Base-by-base conservation (phyloP, 2,329 filamentous ascomycete genomes). In the Colletotrichum acutatum region DNA sequence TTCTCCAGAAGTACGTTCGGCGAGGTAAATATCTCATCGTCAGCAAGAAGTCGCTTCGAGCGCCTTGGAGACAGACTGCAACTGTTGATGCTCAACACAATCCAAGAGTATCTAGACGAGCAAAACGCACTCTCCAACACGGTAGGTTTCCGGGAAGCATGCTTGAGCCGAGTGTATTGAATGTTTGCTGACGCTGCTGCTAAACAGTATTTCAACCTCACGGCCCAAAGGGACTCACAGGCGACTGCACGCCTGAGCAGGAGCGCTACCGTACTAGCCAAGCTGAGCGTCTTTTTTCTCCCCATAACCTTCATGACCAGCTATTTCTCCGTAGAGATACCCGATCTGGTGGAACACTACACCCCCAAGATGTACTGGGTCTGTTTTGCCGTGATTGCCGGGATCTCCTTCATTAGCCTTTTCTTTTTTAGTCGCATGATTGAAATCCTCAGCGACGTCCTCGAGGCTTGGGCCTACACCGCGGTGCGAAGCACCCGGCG, bases 271-370 rank as follows among this genome's bases (percentile, higher is more conserved):
- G 83, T 95, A 5, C 85, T 95, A 12, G 92, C 92, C 59, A 95
- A 95, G 79, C 89, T 93, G 6, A 93, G 91, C 14, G 93, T 95
- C 53, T 85, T 95, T 64, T 95, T 95, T 82, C 86, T 95, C 68
- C 93, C 93, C 0, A 91, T 95, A 73, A 92, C 89, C 76, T 87
- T 95, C 61, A 91, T 95, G 89, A 94, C 92, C 4, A 90, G 86
- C 37, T 95, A 94, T 81, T 95, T 94, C 80, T 91, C 90, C 6
- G 87, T 92, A 1, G 88, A 93, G 79, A 88, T 94, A 62, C 81
- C 84, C 8, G 87, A 89, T 4, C 82, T 91, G 11, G 85, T 88
- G 61, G 79, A 80, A 8, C 81, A 83, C n/a, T 94, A 93, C 81
- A 90, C 88, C 0, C 82, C 87, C 16, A 86, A 81, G 68, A 88